These are phyloP conservation scores for Thraustotheca clavata DNA, from an alignment of 352 stramenopile species.

Conservation along the genomic window DNA sequence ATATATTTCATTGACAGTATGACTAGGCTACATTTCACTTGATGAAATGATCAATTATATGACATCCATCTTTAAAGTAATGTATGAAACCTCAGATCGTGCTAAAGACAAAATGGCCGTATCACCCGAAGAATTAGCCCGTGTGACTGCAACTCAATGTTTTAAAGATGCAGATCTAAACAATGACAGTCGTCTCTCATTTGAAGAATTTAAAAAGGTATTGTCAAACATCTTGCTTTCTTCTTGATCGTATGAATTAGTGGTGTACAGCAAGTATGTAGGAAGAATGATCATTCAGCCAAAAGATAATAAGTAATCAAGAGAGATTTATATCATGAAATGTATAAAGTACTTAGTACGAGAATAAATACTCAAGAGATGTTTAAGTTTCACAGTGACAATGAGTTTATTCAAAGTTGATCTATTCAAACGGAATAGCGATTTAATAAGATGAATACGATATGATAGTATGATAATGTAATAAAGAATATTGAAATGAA, in stretches of 20 bases:
- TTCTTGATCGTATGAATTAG: constrained; percentile 18
- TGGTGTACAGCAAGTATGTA: constrained; percentile 21
- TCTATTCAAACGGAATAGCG: too few relatives aligned
- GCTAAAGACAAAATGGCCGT: constrained; percentile 70
- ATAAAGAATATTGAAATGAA: too few relatives aligned
- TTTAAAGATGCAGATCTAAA: constrained; percentile 82
- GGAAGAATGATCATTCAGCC: too few relatives aligned
- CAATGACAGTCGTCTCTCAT: constrained; percentile 76
- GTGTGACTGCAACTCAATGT: constrained; percentile 68
- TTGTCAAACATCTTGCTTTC: background rate
- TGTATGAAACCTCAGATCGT: constrained; percentile 80
- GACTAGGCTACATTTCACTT: constrained; percentile 55
- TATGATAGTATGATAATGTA: too few relatives aligned
- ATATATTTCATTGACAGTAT: background rate
- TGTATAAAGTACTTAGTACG: too few relatives aligned
- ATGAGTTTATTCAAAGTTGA: too few relatives aligned
- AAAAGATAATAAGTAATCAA: too few relatives aligned
- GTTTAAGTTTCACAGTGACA: too few relatives aligned
- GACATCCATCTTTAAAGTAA: constrained; percentile 85
- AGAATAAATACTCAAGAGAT: too few relatives aligned
- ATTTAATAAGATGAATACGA: too few relatives aligned
- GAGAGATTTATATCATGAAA: too few relatives aligned
- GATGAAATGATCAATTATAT: constrained; percentile 86
- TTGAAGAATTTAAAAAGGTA: constrained; percentile 87
- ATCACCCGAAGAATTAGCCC: constrained; percentile 64